Percentiles rank a stretch among this genome's conserved stretches.
phyloP scores from a whole-genome alignment of 768 basidiomycete genomes.

The Tylopilus vinaceipallidus region DNA sequence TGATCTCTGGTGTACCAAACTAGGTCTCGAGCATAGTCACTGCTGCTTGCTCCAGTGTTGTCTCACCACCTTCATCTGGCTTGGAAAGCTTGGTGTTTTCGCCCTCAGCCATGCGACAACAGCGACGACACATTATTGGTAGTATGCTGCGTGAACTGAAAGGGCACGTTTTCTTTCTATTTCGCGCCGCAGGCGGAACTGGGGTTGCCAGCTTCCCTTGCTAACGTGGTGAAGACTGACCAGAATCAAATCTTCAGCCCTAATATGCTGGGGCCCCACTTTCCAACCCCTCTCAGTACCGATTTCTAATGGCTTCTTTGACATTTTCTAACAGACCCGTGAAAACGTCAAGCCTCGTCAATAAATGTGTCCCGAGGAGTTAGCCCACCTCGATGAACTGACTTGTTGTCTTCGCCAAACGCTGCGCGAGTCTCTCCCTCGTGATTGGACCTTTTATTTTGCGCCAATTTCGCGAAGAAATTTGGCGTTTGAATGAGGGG shows the following conservation, averaged over 20 bases:
- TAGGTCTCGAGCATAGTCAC: too few species aligned
- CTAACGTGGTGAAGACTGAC: slow-evolving; percentile 79
- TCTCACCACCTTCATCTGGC: too few species aligned
- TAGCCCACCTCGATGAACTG: slow-evolving; percentile 58
- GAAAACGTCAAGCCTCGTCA: not conserved
- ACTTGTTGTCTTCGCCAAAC: slow-evolving; percentile 63
- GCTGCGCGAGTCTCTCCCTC: slow-evolving; percentile 64
- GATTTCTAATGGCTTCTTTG: slow-evolving; percentile 49
- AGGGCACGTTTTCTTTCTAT: not conserved
- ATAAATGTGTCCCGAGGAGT: not conserved
- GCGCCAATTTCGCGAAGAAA: slow-evolving; percentile 72
- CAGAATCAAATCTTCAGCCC: slow-evolving; percentile 61
- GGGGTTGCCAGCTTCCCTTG: slow-evolving; percentile 76
- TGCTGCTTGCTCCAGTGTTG: too few species aligned
- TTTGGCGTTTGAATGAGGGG: slow-evolving; percentile 66
- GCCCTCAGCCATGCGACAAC: not conserved
- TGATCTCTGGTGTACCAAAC: too few species aligned
- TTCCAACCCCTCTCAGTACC: slow-evolving; percentile 54
- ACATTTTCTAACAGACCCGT: slow-evolving; percentile 45
- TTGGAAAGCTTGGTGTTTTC: too few species aligned
- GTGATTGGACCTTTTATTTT: slow-evolving; percentile 74
- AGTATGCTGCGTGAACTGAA: not conserved
- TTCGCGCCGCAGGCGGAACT: slow-evolving; percentile 45
- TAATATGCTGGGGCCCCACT: slow-evolving; percentile 54
- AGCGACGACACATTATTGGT: not conserved